These are phyloP conservation scores for Debaryomyces subglobosus DNA, from an alignment of 1,139 yeast species.

Conservation along the genomic window DNA sequence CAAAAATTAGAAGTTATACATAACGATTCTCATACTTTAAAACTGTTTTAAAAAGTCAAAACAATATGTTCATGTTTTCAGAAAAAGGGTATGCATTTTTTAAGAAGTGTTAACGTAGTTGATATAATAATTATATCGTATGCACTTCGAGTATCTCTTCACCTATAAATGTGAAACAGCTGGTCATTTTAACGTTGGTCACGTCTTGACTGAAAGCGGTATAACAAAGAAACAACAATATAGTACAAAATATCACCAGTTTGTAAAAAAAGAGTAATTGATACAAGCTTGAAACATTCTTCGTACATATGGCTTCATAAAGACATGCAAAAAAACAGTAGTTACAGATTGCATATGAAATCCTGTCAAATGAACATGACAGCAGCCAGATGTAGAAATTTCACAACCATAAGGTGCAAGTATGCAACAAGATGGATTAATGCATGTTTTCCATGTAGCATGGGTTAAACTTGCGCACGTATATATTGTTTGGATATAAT, in stretches of 20 bases:
- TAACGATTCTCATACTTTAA: neutral
- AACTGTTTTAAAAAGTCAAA: neutral
- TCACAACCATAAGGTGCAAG: neutral
- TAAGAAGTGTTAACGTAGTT: neutral
- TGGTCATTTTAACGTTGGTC: neutral
- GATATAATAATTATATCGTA: neutral
- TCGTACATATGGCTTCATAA: neutral
- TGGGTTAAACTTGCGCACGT: neutral
- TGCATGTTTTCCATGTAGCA: neutral
- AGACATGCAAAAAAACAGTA: neutral
- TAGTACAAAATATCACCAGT: neutral
- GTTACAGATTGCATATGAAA: neutral
- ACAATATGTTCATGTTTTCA: neutral
- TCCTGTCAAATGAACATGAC: neutral
- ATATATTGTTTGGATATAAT: neutral
- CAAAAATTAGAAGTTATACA: slow-evolving; percentile 1
- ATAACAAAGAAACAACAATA: neutral
- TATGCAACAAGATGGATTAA: neutral
- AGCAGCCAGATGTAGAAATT: neutral
- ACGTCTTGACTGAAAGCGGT: neutral
- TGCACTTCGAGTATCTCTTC: neutral
- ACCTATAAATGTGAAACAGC: neutral
- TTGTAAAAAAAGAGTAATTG: neutral
- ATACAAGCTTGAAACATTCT: neutral
- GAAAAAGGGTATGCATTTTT: too few relatives aligned